Conservation (phyloP, 2,329 filamentous ascomycete species). For the Diaporthe sp. region DNA sequence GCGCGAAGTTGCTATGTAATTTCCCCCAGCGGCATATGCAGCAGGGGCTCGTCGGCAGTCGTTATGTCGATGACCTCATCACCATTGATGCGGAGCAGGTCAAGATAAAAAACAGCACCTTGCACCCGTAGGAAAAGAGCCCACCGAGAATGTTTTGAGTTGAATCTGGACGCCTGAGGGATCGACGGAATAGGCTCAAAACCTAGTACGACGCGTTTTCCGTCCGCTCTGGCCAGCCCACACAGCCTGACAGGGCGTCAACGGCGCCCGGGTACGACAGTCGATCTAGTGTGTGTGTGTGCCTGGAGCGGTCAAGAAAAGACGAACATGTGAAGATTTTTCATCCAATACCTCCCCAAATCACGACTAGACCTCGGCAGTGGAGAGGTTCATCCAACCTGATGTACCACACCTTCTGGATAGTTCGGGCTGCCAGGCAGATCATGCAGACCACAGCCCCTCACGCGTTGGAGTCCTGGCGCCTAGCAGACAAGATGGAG, state of each 20-base stretch:
- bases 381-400: constrained; percentile 19
- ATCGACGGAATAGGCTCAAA: not conserved
- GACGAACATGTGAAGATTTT: constrained; percentile 12
- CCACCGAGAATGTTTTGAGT: not conserved
- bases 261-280: not conserved
- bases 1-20: constrained; percentile 2
- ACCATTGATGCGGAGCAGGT: not conserved
- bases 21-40: constrained; percentile 13
- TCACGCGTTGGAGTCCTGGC: constrained; percentile 5
- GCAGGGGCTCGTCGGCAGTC: constrained; percentile 17
- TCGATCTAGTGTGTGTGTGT: constrained; percentile 18
- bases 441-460: constrained; percentile 6
- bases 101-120: not conserved
- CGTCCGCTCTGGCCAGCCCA: not conserved
- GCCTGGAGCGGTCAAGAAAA: not conserved
- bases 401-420: constrained; percentile 8
- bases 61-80: constrained; percentile 6
- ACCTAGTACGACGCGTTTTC: not conserved
- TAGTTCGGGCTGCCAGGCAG: not conserved
- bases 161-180: not conserved
- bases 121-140: not conserved
- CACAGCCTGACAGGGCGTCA: not conserved
- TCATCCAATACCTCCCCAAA: not conserved
- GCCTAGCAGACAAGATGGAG: constrained; percentile 21
- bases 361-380: constrained; percentile 24